Base-by-base conservation (phyloP, 2,329 filamentous ascomycete species). In the Aphanoascus verrucosus region DNA sequence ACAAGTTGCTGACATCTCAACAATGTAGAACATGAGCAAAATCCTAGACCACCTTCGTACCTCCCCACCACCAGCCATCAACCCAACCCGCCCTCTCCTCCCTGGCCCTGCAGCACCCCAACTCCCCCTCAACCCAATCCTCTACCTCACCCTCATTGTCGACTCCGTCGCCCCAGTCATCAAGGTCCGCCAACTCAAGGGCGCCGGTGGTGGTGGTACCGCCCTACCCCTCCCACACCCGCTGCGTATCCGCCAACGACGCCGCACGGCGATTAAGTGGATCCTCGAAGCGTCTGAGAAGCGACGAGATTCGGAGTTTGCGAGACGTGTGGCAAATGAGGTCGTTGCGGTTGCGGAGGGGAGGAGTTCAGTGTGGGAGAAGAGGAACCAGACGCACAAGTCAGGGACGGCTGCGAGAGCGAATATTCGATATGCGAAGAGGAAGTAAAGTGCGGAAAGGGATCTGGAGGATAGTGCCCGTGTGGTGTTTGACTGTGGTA, bases 121-220 rank as follows among this genome's bases (percentile, higher is more conserved):
- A 62, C 84, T 98, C 8, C 89, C 93, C 2, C 81, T 95, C 32
- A 87, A 96, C 69, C 93, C 93, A 1, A 78, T 94, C 52, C 79
- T 87, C 52, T 98, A 97, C 73, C 83, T 98, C 46, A 88, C 85
- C 11, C 78, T 94, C 32, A 89, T 90, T 32, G 83, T 98, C 63
- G 93, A 98, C 76, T 94, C 88, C 8, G 85, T 98, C 20, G 88
- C 90, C 1, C 93, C 93, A 8, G 78, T 98, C 14, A 75, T 98
- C 64, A 84, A 85, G 60, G 83, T 98, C 64, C 81, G 83, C 52
- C 79, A 79, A 57, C 79, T 88, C 62, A 82, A 82, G 63, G 89
- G 88, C 60, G 80, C 86, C 35, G 87, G 85, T 0, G 91, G 91
- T 71, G 93, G 93, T 74, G 93, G 93, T 69, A 79, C 81, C 35